Evolutionary conservation across 169 alveolate genomes (phyloP), one percentile per base, ranked within the genome.

Genomic region (Babesia divergens): DNA sequence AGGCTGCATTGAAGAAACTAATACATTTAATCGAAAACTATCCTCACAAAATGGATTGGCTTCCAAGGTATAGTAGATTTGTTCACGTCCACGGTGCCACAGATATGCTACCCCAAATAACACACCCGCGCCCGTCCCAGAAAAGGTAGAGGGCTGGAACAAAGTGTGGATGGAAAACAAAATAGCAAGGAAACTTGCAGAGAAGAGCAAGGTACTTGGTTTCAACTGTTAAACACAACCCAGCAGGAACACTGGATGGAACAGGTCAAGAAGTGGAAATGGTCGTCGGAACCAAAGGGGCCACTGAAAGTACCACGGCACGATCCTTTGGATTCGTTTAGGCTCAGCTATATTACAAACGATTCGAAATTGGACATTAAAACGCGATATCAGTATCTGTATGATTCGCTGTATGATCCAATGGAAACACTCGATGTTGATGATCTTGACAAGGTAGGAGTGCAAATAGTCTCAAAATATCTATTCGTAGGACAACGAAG

Each of bases 61-160:
- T 89, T 50, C 91, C 94, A 16, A 82, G 76, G 89, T 84, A 40
- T 16, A 34, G 14, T 11, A 9, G 4, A 0, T 18, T 18, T 6
- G 20, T 20, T 13, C 2, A 16, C 16, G 20, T 14, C 22, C 26
- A n/a, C 16, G n/a, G 46, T 18, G 32, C 7, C 29, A 16, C 54
- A 84, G 86, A 20, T 70, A 75, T 51, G 95, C 95, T 6, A 90
- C 95, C 4, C 95, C 96, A 18, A 83, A 90, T 55, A 89, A 87
- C 51, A 43, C 64, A 5, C 90, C 87, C 11, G 94, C 94, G 18
- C 93, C 93, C 14, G 58, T 51, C 32, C 95, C 94, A 3, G 62
- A 60, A 54, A 86, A 86, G 58, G 95, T 89, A 1, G 74, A 69
- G 14, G 91, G 92, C 22, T 90, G 95, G 95, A 88, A 86, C 49